These are phyloP conservation scores for Coccomyxa subellipsoidea DNA, from an alignment of 163 green algal species.

Conservation along the genomic window DNA sequence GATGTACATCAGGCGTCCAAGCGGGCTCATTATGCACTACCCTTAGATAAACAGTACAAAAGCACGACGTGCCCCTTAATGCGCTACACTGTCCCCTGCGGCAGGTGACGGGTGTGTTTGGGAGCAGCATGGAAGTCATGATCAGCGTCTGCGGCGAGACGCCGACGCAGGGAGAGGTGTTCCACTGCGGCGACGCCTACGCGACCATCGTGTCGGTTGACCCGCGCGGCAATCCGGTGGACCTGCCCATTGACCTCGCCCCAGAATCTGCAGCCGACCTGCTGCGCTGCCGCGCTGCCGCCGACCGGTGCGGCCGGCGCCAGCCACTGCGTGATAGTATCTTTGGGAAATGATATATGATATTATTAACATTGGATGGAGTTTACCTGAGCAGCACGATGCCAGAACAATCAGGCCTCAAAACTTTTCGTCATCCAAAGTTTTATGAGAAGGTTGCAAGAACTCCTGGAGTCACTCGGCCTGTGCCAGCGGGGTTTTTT, in stretches of 20 bases:
- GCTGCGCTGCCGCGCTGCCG: background rate
- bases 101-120: slow-evolving; percentile 80
- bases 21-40: too few species aligned
- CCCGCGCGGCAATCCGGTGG: slow-evolving; percentile 22
- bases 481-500: too few species aligned
- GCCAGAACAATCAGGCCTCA: too few species aligned
- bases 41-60: too few species aligned
- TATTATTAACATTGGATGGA: background rate
- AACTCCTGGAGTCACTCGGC: background rate
- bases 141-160: slow-evolving; percentile 75
- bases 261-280: slow-evolving; percentile 27
- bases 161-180: slow-evolving; percentile 42
- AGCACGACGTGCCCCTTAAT: too few species aligned
- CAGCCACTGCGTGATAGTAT: background rate
- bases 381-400: too few species aligned
- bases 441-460: background rate
- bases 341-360: background rate
- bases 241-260: slow-evolving; percentile 57
- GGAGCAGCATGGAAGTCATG: slow-evolving; percentile 73
- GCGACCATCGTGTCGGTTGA: slow-evolving; percentile 64
- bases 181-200: slow-evolving; percentile 74
- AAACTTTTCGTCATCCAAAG: too few species aligned
- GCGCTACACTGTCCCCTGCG: background rate
- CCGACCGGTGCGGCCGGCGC: background rate
- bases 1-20: too few species aligned